These are phyloP conservation scores for Allantophomopsis cytisporea DNA, from an alignment of 2,329 filamentous ascomycete species.

Conservation along the genomic window DNA sequence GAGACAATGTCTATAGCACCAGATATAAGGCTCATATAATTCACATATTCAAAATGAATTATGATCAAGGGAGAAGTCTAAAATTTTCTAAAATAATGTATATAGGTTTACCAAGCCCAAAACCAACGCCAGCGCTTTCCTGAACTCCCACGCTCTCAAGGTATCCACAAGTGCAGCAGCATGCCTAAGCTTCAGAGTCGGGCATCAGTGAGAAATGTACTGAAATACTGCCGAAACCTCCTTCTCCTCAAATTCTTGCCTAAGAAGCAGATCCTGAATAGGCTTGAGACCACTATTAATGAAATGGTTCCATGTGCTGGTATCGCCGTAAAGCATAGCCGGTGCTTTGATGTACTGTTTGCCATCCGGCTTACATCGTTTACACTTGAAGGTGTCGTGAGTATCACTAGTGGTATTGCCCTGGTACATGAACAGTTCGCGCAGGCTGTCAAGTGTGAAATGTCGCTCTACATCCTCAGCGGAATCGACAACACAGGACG, in stretches of 20 bases:
- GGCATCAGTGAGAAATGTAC: conserved; percentile 75
- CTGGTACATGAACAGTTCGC: conserved; percentile 90
- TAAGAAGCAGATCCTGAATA: conserved; percentile 83
- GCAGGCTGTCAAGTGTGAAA: conserved; percentile 80
- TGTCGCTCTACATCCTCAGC: conserved; percentile 96
- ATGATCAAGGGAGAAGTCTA: no score
- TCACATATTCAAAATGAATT: no score
- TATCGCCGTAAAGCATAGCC: conserved; percentile 94
- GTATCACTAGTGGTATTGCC: conserved; percentile 80
- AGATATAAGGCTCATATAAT: no score
- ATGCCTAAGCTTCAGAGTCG: no score
- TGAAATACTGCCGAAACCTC: conserved; percentile 94
- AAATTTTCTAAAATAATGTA: no score
- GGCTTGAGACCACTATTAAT: conserved; percentile 63
- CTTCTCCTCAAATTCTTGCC: conserved; percentile 67
- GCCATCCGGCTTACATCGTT: conserved; percentile 80
- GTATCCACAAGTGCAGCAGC: no score
- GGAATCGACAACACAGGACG: conserved; percentile 90
- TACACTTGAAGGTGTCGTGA: conserved; percentile 98
- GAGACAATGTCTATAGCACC: no score
- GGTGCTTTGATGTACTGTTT: conserved; percentile 80
- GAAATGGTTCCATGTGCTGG: conserved; percentile 99
- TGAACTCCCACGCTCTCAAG: no score
- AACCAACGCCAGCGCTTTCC: no score
- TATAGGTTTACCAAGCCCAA: no score